Base-by-base conservation (phyloP, 306 rosid genomes). In the Prosopis cineraria region DNA sequence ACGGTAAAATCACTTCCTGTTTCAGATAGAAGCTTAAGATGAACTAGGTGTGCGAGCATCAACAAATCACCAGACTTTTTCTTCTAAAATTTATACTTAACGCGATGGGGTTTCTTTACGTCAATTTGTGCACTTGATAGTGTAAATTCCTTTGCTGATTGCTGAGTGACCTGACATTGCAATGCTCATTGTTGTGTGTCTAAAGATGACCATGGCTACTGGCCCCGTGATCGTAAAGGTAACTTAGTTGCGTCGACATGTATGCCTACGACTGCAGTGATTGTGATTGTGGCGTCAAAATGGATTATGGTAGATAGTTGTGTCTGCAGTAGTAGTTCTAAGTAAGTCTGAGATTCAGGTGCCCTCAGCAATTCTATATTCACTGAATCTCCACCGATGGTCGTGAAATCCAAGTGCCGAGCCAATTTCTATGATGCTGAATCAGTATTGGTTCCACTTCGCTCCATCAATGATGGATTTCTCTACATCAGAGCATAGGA, bases 1-100 rank as follows among this genome's bases (percentile, higher is more conserved):
- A 94, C 78, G 43, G 63, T 64, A 14, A 80, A 84, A 66, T 85
- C 65, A 53, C 53, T 73, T 33, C 31, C 87, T 10, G 2, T 81
- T 53, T 79, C 37, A 39, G 83, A 52, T 19, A 94, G 65, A n/a
- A 94, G 90, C 62, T 85, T 76, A 29, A 88, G 41, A 89, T 94
- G 98, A 3, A 94, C 88, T 82, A 96, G 98, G 74, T 94, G 97
- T n/a, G 98, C 97, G 0, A 94, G 81, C 84, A 94, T 76, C 30
- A 94, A 82, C 88, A 94, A 82, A 75, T 90, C 92, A 1, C 97
- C 97, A 85, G 88, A 86, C 17, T 94, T 96, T 62, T 41, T 90
- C 86, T 84, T 91, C 75, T 84, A 86, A 90, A 90, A 94, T 80
- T 74, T 87, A 63, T 94, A 94, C 67, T 86, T 90, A 82, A 91